A percentile compares a stretch with the other conserved stretches of the same genome.
Evolutionary conservation across 2,329 filamentous ascomycete species (phyloP).

Genomic region (Colletotrichum sp.): DNA sequence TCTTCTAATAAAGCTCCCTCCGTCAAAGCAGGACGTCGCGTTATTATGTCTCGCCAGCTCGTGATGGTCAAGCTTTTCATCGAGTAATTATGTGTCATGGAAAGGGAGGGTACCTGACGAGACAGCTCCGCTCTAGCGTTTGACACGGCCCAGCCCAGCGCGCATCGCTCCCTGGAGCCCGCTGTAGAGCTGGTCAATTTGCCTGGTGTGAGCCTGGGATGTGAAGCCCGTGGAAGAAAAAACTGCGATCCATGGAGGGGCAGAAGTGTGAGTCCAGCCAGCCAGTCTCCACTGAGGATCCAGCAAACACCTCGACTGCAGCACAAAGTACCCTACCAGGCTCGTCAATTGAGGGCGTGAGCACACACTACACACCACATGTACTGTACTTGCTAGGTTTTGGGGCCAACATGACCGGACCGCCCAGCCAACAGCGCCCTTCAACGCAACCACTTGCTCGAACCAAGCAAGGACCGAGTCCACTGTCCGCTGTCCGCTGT

Average conservation of each 20-base stretch:
- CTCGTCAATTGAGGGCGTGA: not conserved
- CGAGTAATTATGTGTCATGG: conserved; percentile 42
- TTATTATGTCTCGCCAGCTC: conserved; percentile 26
- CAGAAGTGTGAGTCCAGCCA: not conserved
- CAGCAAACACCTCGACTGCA: not conserved
- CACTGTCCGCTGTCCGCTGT: not conserved
- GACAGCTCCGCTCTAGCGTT: conserved; percentile 19
- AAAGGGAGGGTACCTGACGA: conserved; percentile 17
- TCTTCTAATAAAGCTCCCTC: not conserved
- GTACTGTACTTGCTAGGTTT: not conserved
- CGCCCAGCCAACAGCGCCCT: not conserved
- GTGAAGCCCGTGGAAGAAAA: not conserved
- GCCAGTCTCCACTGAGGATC: conserved; percentile 1
- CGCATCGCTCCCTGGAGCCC: not conserved
- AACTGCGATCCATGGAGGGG: not conserved
- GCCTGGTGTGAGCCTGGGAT: not conserved
- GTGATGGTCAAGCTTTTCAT: conserved; percentile 34
- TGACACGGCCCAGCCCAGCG: conserved; percentile 4
- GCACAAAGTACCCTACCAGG: not conserved
- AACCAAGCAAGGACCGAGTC: not conserved
- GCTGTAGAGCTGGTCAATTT: not conserved
- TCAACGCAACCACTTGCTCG: not conserved
- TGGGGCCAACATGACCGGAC: not conserved
- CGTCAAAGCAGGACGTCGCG: conserved; percentile 3
- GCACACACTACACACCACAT: not conserved